A percentile compares a stretch with the other conserved stretches of the same genome.
Evolutionary conservation across 2,329 filamentous ascomycete species (phyloP).

Genomic region (Paramyrothecium sp.): DNA sequence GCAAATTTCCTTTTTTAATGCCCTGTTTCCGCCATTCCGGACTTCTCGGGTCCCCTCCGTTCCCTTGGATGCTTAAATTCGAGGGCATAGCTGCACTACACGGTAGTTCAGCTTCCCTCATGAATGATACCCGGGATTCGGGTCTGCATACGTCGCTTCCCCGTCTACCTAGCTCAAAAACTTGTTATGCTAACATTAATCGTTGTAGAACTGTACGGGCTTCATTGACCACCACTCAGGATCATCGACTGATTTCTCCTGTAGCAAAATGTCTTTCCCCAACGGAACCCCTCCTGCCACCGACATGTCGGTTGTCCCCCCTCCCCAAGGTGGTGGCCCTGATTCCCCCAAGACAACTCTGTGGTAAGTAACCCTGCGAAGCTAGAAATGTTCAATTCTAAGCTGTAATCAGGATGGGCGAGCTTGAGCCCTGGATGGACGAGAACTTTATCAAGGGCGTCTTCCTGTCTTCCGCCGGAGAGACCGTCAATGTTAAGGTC

Average conservation of each 20-base stretch:
- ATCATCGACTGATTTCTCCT: constrained; percentile 27
- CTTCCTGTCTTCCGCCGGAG: constrained; percentile 83
- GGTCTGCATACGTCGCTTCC: too few species aligned
- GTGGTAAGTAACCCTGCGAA: constrained; percentile 39
- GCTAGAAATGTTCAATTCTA: neutral
- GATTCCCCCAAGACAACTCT: constrained; percentile 58
- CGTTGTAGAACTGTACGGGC: constrained; percentile 25
- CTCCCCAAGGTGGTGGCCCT: constrained; percentile 29
- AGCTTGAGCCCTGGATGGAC: constrained; percentile 98
- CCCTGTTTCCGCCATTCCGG: too few species aligned
- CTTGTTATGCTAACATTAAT: neutral
- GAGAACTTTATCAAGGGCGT: constrained; percentile 97
- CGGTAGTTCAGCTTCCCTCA: too few species aligned
- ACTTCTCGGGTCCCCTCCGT: too few species aligned
- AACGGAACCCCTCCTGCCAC: constrained; percentile 38
- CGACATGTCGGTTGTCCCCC: constrained; percentile 32
- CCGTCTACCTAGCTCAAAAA: too few species aligned
- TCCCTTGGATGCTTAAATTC: too few species aligned
- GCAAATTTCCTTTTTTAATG: too few species aligned
- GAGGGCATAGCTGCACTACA: too few species aligned
- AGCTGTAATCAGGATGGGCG: constrained; percentile 80
- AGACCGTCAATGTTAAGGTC: constrained; percentile 98
- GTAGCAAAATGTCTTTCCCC: constrained; percentile 32
- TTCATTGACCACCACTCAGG: constrained; percentile 27
- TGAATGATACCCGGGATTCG: too few species aligned